phyloP scores from a whole-genome alignment of 768 basidiomycete genomes.

The Zangia roseola region DNA sequence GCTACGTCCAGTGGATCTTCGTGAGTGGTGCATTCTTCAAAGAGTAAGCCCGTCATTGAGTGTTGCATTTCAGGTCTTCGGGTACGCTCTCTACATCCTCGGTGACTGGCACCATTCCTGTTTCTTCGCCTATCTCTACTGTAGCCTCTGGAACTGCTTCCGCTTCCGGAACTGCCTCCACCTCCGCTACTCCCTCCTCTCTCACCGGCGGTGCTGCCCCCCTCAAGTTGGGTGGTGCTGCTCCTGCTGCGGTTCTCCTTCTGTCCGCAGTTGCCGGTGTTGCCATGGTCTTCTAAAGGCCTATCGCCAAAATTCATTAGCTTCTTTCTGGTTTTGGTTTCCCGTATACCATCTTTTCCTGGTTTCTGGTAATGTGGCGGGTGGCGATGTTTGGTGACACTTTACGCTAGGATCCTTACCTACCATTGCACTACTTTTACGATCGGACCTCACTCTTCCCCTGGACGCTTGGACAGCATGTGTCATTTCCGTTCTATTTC shows the following conservation, averaged over 20 bases:
- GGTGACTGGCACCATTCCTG: constrained; percentile 14
- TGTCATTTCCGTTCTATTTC: constrained; percentile 7
- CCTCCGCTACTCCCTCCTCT: constrained; percentile 19
- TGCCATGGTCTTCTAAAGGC: constrained; percentile 42
- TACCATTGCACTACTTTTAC: constrained; percentile 10
- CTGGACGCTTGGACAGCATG: constrained; percentile 19
- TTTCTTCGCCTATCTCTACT: not conserved
- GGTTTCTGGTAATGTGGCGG: constrained; percentile 8
- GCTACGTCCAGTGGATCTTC: not conserved
- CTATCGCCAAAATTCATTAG: constrained; percentile 14
- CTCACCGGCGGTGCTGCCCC: constrained; percentile 30
- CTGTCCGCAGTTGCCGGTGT: constrained; percentile 51
- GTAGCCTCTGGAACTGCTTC: not conserved
- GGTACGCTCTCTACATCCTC: not conserved
- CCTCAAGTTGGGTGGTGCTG: constrained; percentile 33
- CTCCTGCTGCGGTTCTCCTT: constrained; percentile 35
- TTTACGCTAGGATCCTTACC: constrained; percentile 14
- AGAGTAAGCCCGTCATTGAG: not conserved
- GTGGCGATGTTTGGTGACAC: constrained; percentile 8
- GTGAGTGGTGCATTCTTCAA: constrained; percentile 3
- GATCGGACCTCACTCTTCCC: constrained; percentile 16
- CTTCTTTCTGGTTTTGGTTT: not conserved
- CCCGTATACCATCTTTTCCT: constrained; percentile 17
- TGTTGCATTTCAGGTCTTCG: not conserved
- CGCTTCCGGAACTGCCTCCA: constrained; percentile 1